These are phyloP conservation scores for Arctium minus DNA, from an alignment of 129 eudicot species.

Conservation along the genomic window DNA sequence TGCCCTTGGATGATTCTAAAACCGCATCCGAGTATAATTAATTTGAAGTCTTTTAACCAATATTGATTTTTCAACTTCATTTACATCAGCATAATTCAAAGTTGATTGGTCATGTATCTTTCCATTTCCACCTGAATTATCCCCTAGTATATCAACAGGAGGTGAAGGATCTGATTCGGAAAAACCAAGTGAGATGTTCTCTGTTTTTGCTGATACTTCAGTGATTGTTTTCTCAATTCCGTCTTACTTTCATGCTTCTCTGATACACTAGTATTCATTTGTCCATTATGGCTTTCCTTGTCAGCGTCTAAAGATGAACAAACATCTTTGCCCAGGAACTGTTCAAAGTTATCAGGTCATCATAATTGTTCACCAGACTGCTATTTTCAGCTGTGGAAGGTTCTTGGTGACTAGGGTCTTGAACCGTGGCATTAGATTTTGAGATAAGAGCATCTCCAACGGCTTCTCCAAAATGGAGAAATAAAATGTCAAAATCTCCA, in stretches of 20 bases:
- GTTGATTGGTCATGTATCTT: slow-evolving; percentile 15
- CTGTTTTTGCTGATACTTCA: slow-evolving; percentile 7
- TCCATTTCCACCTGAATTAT: slow-evolving; percentile 17
- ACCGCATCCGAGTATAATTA: slow-evolving; percentile 25
- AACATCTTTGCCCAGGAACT: slow-evolving; percentile 15
- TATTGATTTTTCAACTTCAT: slow-evolving; percentile 26
- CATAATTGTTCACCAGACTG: slow-evolving; percentile 11
- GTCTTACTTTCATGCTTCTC: slow-evolving; percentile 18
- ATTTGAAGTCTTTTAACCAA: slow-evolving; percentile 13
- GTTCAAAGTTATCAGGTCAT: slow-evolving; percentile 35
- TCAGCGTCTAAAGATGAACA: slow-evolving; percentile 27
- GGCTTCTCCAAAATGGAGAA: too few species aligned
- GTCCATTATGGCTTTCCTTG: slow-evolving; percentile 25
- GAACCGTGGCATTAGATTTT: slow-evolving; percentile 8
- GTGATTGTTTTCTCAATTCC: slow-evolving; percentile 26
- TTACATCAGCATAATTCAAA: slow-evolving; percentile 4
- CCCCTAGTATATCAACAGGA: slow-evolving; percentile 22
- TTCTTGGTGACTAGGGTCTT: slow-evolving; percentile 10
- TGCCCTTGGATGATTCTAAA: slow-evolving; percentile 37
- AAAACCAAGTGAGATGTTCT: slow-evolving; percentile 15
- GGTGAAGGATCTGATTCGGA: slow-evolving; percentile 26
- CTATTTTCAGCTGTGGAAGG: slow-evolving; percentile 16
- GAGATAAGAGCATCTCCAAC: too few species aligned
- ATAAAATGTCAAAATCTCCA: too few species aligned
- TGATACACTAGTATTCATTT: slow-evolving; percentile 16